phyloP scores from a whole-genome alignment of 2,329 filamentous ascomycete species.

The Nectriaceae sp. region DNA sequence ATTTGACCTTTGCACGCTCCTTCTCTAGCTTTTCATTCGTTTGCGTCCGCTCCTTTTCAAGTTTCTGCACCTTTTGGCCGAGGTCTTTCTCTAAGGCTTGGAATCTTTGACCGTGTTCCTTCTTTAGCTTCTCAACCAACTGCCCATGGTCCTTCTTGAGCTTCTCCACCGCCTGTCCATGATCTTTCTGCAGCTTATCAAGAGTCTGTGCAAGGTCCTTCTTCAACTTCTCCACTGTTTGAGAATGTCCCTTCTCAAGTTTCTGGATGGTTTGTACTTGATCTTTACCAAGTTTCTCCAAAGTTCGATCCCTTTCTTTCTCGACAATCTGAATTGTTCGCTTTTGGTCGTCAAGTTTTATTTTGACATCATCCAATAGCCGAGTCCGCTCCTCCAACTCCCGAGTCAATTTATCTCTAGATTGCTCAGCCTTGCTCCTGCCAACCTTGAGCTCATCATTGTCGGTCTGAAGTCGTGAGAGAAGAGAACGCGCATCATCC shows the following conservation, averaged over 20 bases:
- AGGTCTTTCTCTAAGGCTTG: constrained; percentile 3
- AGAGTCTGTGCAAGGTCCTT: constrained; percentile 18
- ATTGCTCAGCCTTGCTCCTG: constrained; percentile 24
- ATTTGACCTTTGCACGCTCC: constrained; percentile 24
- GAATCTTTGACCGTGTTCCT: not conserved
- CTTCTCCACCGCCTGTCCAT: constrained; percentile 11
- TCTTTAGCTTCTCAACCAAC: constrained; percentile 12
- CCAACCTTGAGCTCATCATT: constrained; percentile 28
- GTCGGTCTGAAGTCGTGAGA: constrained; percentile 25
- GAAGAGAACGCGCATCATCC: constrained; percentile 23
- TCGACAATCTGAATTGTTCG: constrained; percentile 20
- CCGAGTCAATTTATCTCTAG: constrained; percentile 19
- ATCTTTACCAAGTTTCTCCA: constrained; percentile 14
- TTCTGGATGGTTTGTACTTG: not conserved
- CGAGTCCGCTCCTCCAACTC: constrained; percentile 22
- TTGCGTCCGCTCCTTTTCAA: constrained; percentile 14
- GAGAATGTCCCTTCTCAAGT: not conserved
- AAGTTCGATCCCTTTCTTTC: constrained; percentile 19
- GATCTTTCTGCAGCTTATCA: constrained; percentile 23
- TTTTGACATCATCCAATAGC: constrained; percentile 17
- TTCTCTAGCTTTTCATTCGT: constrained; percentile 22
- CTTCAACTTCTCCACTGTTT: constrained; percentile 2
- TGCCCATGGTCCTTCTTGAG: constrained; percentile 22
- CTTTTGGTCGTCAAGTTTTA: constrained; percentile 21
- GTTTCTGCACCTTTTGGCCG: constrained; percentile 15